A percentile compares a stretch with the other conserved stretches of the same genome.
These are phyloP conservation scores for Dendrothele bispora DNA, from an alignment of 768 basidiomycete genomes.

Conservation along the genomic window DNA sequence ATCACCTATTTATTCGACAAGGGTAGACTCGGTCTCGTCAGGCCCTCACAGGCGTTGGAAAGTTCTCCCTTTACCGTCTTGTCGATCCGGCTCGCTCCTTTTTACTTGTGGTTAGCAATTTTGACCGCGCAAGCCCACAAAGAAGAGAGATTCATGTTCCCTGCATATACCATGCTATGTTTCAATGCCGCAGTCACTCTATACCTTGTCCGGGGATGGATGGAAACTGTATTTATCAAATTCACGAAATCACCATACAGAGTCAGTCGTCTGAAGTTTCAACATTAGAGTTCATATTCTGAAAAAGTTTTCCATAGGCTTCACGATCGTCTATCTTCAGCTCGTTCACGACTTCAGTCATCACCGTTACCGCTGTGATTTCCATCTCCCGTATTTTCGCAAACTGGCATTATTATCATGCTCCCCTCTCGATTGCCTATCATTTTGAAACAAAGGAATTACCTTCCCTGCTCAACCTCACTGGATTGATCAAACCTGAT, in stretches of 20 bases:
- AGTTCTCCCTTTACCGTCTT: constrained; percentile 82
- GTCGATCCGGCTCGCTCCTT: constrained; percentile 74
- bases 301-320: constrained; percentile 48
- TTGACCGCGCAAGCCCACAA: constrained; percentile 87
- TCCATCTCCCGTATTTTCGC: constrained; percentile 83
- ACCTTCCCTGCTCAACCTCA: constrained; percentile 75
- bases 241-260: constrained; percentile 82
- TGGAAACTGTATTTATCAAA: constrained; percentile 74
- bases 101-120: constrained; percentile 89
- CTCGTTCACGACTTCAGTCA: constrained; percentile 67
- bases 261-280: constrained; percentile 50
- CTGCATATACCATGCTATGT: constrained; percentile 86
- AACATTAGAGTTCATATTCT: background rate
- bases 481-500: constrained; percentile 66
- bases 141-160: constrained; percentile 99
- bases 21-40: constrained; percentile 65
- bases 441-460: constrained; percentile 78
- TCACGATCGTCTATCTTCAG: constrained; percentile 76
- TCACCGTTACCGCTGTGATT: constrained; percentile 64
- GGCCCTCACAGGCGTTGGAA: constrained; percentile 49
- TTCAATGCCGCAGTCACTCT: constrained; percentile 93
- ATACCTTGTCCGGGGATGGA: constrained; percentile 84
- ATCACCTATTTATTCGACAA: constrained; percentile 76
- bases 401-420: constrained; percentile 86
- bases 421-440: constrained; percentile 72